A percentile compares a stretch with the other conserved stretches of the same genome.
These are phyloP conservation scores for Erythrophleum ivorense DNA, from an alignment of 331 rosid species.

Conservation along the genomic window DNA sequence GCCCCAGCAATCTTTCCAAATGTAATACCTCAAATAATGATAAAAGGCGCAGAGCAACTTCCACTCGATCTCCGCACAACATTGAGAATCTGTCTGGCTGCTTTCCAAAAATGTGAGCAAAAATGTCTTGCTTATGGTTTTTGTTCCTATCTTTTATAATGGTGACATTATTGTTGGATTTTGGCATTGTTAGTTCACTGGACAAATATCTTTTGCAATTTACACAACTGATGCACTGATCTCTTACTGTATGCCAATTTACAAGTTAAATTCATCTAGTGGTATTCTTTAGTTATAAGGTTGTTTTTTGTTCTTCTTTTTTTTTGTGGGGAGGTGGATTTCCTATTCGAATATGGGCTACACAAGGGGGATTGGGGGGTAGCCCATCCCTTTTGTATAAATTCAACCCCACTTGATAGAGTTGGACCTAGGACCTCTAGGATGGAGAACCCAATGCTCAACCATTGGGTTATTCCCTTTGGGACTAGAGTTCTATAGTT, in stretches of 20 bases:
- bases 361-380: background rate
- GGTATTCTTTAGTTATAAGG: slow-evolving; percentile 27
- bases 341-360: background rate
- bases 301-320: background rate
- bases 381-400: background rate
- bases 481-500: slow-evolving; percentile 17
- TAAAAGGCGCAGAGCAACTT: slow-evolving; percentile 46
- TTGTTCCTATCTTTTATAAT: slow-evolving; percentile 11
- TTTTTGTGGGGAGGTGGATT: background rate
- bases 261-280: slow-evolving; percentile 16
- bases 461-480: slow-evolving; percentile 6
- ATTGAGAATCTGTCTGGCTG: slow-evolving; percentile 37
- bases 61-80: slow-evolving; percentile 35
- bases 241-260: slow-evolving; percentile 8
- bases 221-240: slow-evolving; percentile 9
- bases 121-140: slow-evolving; percentile 31
- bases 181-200: slow-evolving; percentile 14
- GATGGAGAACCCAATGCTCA: background rate
- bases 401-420: slow-evolving; percentile 4
- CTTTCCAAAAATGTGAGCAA: slow-evolving; percentile 50
- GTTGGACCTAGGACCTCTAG: background rate
- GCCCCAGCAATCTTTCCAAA: slow-evolving; percentile 46
- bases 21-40: slow-evolving; percentile 39
- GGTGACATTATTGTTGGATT: slow-evolving; percentile 23
- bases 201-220: slow-evolving; percentile 11